Evolutionary conservation across 164 flowering plant genomes (phyloP), one percentile per base, ranked within the genome.

Genomic region (Liquidambar formosana): DNA sequence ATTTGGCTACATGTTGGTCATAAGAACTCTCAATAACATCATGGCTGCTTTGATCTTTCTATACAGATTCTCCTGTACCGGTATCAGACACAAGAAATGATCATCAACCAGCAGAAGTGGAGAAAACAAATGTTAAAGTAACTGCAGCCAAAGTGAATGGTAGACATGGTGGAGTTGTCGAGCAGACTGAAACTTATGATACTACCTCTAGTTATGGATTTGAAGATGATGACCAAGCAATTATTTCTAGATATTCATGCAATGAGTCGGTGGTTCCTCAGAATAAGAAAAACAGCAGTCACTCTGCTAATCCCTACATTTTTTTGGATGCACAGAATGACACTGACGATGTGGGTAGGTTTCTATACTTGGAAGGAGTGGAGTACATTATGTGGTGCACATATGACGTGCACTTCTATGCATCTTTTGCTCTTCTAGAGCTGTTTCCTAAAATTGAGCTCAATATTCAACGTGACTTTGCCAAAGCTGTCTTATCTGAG

Each of bases 381-480:
- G 98, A 93, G 73, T 93, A 93, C 68, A 75, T 93, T 47, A 93
- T 93, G 98, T 93, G 98, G 98, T 83, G 89, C 68, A 93, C 98
- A 14, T 93, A 93, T 77, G 98, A 93, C 79, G 98, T 93, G 14
- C 98, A 93, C 74, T 93, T 93, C 73, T 93, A 93, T 77, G 98
- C 98, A 53, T 93, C 98, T 18, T 89, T 82, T 87, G 98, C 98
- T 41, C 96, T 93, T 66, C 85, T 93, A 56, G 83, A 65, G 68
- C 77, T 93, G 66, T 93, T 93, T 72, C 98, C 98, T 22, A 89
- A 88, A 70, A 91, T 93, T 61, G 96, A 91, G 75, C 80, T 93
- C 62, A 91, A 79, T 70, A 93, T 93, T 65, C 98, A 93, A 59
- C 89, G 91, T 12, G 98, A 93, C 65, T 93, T 93, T 76, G 98